Evolutionary conservation across 75 land plant genomes (phyloP), one percentile per base, ranked within the genome.

Genomic region (Cunninghamia lanceolata): DNA sequence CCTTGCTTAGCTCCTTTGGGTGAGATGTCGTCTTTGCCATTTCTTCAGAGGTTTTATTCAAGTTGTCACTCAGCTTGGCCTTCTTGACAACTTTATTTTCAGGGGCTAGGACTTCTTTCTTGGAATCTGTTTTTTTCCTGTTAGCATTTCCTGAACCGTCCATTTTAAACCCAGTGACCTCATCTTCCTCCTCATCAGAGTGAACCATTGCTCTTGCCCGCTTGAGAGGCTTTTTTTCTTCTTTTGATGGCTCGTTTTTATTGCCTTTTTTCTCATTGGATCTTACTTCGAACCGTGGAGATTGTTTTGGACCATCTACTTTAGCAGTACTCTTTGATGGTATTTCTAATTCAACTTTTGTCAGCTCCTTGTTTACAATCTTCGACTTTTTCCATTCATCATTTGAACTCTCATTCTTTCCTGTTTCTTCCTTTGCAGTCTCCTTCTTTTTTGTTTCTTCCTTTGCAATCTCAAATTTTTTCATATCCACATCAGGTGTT

Each of bases 141-240:
- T 10, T 28, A 28, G 3, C 82, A 43, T 25, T 43, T 80, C 10
- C 47, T 13, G 46, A 80, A 9, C 50, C 82, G 6, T 45, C 82
- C 47, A 42, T n/a, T 43, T 80, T 46, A 42, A 79, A 8, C 43
- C 82, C 47, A 8, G 28, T 14, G 2, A 56, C 9, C 13, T 84
- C 56, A 40, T 52, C 34, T 73, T 9, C 63, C 63, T 84, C 52
- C 15, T 15, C 84, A 54, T 84, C 81, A 85, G 79, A 68, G 53
- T 52, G 86, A 85, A 39, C 68, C 11, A 46, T 70, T 82, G n/a
- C 15, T 53, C 84, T 83, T 52, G 84, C 36, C 84, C 84, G 66
- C 40, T 83, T 83, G 25, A 83, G 2, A 10, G 84, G 39, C 84
- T 83, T 83, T 34, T 50, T 83, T 83, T 83, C 66, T 34, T 83